A percentile compares a stretch with the other conserved stretches of the same genome.
Evolutionary conservation across 2,329 filamentous ascomycete genomes (phyloP).

Genomic region (Blastomyces parvus): DNA sequence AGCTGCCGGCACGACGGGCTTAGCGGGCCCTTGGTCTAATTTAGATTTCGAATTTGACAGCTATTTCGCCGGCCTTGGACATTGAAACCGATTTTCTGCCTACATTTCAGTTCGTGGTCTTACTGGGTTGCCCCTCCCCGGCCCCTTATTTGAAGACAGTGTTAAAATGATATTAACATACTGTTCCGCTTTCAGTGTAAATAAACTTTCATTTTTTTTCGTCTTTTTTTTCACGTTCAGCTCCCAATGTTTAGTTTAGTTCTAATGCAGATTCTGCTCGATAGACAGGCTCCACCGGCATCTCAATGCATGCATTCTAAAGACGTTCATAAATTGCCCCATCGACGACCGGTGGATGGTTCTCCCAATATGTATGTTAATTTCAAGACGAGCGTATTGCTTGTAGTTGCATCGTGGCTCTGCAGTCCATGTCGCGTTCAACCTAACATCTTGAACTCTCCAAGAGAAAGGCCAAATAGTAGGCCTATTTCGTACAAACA

Average conservation of each 20-base stretch:
- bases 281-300: background rate
- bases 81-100: background rate
- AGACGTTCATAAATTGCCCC: background rate
- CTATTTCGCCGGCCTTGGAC: conserved; percentile 6
- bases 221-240: background rate
- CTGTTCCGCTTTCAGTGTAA: background rate
- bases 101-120: background rate
- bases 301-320: background rate
- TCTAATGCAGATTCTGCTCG: background rate
- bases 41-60: conserved; percentile 14
- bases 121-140: background rate
- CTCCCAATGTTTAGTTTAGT: background rate
- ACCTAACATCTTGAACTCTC: no score
- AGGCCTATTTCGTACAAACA: no score
- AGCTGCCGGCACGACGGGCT: no score
- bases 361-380: no score
- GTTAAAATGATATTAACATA: background rate
- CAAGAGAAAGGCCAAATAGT: no score
- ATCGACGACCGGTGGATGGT: no score
- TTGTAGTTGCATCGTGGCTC: no score
- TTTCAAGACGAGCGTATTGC: background rate
- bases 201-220: background rate
- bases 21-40: conserved; percentile 4
- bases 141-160: background rate
- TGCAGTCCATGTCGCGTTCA: no score